Evolutionary conservation across 495 filamentous ascomycete genomes (phyloP), one percentile per base, ranked within the genome.

Genomic region (Talaromyces adpressus): DNA sequence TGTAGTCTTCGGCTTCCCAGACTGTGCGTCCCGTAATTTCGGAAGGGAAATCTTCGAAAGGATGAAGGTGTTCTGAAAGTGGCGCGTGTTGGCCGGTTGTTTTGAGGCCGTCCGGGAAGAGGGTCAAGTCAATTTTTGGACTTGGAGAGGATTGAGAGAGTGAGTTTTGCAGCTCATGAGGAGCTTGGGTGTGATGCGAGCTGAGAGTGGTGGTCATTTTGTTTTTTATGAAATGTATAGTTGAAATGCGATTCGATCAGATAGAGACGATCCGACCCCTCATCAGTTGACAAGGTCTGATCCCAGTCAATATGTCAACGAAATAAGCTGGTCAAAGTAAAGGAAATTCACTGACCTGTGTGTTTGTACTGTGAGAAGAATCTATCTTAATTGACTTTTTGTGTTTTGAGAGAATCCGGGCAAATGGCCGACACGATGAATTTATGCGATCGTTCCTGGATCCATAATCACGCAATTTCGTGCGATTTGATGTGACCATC

Each of bases 71-170:
- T 22, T 86, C 79, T 71, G 87, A 89, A 8, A 91, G 71, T 2
- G 92, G 92, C 3, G 86, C 81, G 63, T 92, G 89, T 73, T 96
- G 92, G 52, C 92, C 92, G 3, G 88, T 90, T 22, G 90, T 92
- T 70, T 87, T 84, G 58, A 84, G 72, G 3, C 82, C 81, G 64
- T 84, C 82, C 7, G 83, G 83, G 58, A 85, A 85, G 66, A 80
- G 72, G 16, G 29, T 36, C n/a, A 58, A 25, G 8, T 58, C 30
- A 22, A 58, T 58, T 20, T 32, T 58, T 29, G 20, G 11, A 6
- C 20, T 56, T 56, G 52, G 2, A 56, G 52, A 56, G 4, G 52
- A 56, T 14, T 56, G 52, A 23, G 0, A 2, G 45, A 49, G 23
- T 1, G 22, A 29, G 5, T 29, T 56, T 14, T 56, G 22, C 9